Conservation (phyloP, 352 stramenopile genomes). For the Pythium periplocum region DNA sequence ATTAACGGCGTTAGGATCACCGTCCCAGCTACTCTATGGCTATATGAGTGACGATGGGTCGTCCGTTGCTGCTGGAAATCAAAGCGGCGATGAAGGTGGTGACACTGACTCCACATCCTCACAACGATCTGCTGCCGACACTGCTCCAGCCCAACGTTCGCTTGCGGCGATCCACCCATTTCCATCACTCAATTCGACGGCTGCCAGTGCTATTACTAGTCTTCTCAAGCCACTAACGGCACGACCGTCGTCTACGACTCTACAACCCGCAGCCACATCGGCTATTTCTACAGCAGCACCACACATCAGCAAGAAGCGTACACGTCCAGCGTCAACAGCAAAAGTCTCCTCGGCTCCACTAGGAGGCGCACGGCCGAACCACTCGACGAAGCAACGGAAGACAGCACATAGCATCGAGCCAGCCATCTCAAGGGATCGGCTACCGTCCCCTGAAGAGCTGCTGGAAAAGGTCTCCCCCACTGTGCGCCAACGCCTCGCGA, state of each 20-base stretch:
- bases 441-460: constrained; percentile 76
- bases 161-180: constrained; percentile 15
- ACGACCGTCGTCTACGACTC: neutral
- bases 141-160: too few relatives aligned
- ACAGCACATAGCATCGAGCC: neutral
- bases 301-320: constrained; percentile 3
- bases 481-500: constrained; percentile 61
- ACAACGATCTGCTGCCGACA: neutral
- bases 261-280: neutral
- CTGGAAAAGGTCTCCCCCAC: constrained; percentile 65
- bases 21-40: constrained; percentile 16
- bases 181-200: neutral
- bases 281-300: too few relatives aligned
- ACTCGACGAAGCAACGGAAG: constrained; percentile 19
- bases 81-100: constrained; percentile 47
- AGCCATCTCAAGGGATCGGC: constrained; percentile 16
- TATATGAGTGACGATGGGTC: constrained; percentile 69
- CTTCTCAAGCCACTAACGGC: neutral
- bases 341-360: too few relatives aligned
- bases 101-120: constrained; percentile 23
- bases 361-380: neutral
- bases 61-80: constrained; percentile 32
- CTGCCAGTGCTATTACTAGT: too few relatives aligned
- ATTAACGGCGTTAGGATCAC: neutral
- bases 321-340: neutral